Percentiles rank a stretch among this genome's conserved stretches.
phyloP scores from a whole-genome alignment of 805 yeast species.

The Yamadazyma phyllophila region DNA sequence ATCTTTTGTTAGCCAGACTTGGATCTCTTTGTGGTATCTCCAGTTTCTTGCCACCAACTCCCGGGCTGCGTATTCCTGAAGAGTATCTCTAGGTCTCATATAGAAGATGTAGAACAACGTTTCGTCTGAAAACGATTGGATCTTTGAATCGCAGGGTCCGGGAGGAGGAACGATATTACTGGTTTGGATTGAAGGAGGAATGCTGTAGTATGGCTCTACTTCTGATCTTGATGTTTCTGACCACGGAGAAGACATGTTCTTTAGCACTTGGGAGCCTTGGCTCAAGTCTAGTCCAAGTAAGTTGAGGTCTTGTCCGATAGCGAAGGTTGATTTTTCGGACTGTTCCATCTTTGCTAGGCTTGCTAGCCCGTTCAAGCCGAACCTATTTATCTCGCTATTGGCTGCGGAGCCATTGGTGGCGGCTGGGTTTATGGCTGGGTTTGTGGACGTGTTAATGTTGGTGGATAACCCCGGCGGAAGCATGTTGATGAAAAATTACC shows the following conservation, averaged over 20 bases:
- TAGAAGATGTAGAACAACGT: constrained; percentile 92
- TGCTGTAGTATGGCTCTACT: constrained; percentile 77
- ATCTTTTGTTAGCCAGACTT: constrained; percentile 96
- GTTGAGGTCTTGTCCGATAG: constrained; percentile 73
- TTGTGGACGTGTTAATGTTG: too few relatives aligned
- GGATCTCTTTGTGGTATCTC: constrained; percentile 94
- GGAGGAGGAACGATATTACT: constrained; percentile 37
- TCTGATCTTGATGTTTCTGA: constrained; percentile 85
- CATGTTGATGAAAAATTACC: constrained; percentile 10
- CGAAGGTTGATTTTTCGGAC: constrained; percentile 60
- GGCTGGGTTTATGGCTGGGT: too few relatives aligned
- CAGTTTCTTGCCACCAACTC: constrained; percentile 91
- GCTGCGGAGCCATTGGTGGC: neutral
- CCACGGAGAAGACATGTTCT: constrained; percentile 90
- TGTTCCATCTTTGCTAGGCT: constrained; percentile 61
- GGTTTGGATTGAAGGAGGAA: constrained; percentile 50
- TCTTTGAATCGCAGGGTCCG: constrained; percentile 47
- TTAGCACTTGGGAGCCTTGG: constrained; percentile 48
- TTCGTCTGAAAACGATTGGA: constrained; percentile 76
- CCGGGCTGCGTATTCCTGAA: constrained; percentile 91
- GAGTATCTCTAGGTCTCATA: constrained; percentile 85
- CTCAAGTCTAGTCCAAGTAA: constrained; percentile 63
- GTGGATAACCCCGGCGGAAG: constrained; percentile 25
- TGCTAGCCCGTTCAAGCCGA: constrained; percentile 64
- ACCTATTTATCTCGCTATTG: constrained; percentile 50